phyloP scores from a whole-genome alignment of 2,329 filamentous ascomycete genomes.

The Epichloe glyceriae region DNA sequence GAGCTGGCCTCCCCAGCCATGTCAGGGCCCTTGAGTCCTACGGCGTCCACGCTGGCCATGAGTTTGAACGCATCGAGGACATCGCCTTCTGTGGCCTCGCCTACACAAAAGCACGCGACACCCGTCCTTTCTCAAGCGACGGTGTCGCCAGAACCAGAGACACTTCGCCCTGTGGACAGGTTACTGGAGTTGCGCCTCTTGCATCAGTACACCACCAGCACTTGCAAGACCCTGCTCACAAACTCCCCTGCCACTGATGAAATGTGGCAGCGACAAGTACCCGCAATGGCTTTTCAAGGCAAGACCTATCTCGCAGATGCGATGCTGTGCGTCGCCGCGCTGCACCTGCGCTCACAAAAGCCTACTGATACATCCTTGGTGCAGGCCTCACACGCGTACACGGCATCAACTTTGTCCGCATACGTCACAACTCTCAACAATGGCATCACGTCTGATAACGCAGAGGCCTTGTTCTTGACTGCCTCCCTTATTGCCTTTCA shows the following conservation, averaged over 20 bases:
- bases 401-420: conserved; percentile 48
- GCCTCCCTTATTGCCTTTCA: conserved; percentile 54
- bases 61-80: conserved; percentile 1
- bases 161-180: conserved; percentile 27
- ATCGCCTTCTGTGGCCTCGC: conserved; percentile 14
- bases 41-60: conserved; percentile 9
- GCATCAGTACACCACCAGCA: conserved; percentile 51
- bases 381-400: conserved; percentile 50
- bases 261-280: conserved; percentile 48
- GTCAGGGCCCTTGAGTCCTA: background rate
- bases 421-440: conserved; percentile 43
- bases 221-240: conserved; percentile 45
- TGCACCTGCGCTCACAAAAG: conserved; percentile 43
- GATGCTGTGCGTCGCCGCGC: conserved; percentile 49
- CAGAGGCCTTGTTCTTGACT: conserved; percentile 50
- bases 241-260: conserved; percentile 36
- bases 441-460: conserved; percentile 45
- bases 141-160: conserved; percentile 14
- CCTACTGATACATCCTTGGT: conserved; percentile 48
- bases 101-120: conserved; percentile 22
- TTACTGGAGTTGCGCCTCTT: conserved; percentile 49
- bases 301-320: conserved; percentile 48
- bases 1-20: conserved; percentile 28
- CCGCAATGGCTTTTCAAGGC: conserved; percentile 46
- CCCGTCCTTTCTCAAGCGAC: conserved; percentile 9